phyloP scores from a whole-genome alignment of 306 rosid species.

The Vachellia collinsii region DNA sequence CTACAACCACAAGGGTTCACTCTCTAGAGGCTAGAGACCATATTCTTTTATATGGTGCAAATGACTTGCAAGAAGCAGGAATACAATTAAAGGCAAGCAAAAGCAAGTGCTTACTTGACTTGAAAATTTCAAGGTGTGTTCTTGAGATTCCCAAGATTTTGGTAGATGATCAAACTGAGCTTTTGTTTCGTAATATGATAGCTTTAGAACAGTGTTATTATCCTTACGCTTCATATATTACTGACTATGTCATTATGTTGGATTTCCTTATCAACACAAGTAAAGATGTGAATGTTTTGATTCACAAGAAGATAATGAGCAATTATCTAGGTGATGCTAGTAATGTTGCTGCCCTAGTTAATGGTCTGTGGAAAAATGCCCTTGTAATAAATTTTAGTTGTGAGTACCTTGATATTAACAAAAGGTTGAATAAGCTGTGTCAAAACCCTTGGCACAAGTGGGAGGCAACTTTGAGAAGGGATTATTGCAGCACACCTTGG shows the following conservation, averaged over 20 bases:
- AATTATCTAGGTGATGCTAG: not conserved
- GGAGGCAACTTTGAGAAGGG: not conserved
- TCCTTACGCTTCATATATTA: not conserved
- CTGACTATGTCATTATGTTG: not conserved
- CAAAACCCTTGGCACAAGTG: not conserved
- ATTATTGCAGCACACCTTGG: not conserved
- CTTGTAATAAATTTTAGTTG: not conserved
- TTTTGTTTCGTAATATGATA: no score
- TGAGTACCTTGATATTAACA: not conserved
- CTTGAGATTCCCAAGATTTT: not conserved
- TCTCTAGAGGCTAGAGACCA: not conserved
- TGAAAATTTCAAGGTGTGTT: not conserved
- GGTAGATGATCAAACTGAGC: no score
- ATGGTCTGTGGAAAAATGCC: not conserved
- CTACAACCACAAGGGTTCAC: not conserved
- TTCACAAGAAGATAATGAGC: not conserved
- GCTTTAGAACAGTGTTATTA: not conserved
- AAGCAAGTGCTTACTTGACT: not conserved
- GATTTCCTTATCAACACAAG: not conserved
- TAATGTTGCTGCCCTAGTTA: not conserved
- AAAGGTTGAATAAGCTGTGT: not conserved
- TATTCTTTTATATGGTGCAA: not conserved
- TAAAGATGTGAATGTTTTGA: not conserved
- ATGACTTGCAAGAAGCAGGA: not conserved
- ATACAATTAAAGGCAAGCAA: not conserved